Evolutionary conservation across 345 rosid species (phyloP).

Genomic region (Eucalyptus tenuipes): DNA sequence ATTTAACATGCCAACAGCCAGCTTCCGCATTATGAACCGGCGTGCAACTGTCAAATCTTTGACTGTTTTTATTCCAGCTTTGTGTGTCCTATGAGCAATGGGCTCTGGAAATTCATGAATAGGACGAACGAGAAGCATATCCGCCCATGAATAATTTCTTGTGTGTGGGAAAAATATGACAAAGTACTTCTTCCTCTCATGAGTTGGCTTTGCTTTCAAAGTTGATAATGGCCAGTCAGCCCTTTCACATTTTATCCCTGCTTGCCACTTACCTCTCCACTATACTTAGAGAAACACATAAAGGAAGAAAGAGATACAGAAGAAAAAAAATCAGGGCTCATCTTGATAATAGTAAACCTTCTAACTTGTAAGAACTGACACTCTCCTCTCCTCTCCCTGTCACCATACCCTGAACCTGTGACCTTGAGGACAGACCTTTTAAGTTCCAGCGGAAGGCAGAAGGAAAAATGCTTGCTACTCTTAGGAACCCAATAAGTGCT

Average conservation of each 20-base stretch:
- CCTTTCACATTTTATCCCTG: constrained; percentile 88
- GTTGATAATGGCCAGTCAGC: constrained; percentile 95
- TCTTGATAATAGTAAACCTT: background rate
- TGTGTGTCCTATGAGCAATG: constrained; percentile 70
- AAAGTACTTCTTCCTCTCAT: constrained; percentile 82
- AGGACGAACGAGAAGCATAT: constrained; percentile 72
- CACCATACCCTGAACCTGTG: background rate
- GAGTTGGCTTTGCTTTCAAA: constrained; percentile 90
- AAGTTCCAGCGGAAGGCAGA: background rate
- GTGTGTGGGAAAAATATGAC: constrained; percentile 91
- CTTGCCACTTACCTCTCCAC: constrained; percentile 99
- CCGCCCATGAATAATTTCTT: constrained; percentile 97
- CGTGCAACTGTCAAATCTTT: constrained; percentile 75
- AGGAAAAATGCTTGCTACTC: background rate
- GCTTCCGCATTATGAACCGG: constrained; percentile 73
- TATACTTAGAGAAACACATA: constrained; percentile 14
- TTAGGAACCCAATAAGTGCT: background rate
- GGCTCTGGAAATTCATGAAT: constrained; percentile 82
- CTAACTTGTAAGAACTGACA: background rate
- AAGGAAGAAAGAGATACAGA: background rate
- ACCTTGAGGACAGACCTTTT: background rate
- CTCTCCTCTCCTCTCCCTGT: background rate
- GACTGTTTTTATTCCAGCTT: constrained; percentile 70
- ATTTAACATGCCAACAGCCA: constrained; percentile 80
- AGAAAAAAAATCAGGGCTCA: background rate